Base-by-base conservation (phyloP, 371 early-diverging fungal species). In the Syncephalis plumigaleata region DNA sequence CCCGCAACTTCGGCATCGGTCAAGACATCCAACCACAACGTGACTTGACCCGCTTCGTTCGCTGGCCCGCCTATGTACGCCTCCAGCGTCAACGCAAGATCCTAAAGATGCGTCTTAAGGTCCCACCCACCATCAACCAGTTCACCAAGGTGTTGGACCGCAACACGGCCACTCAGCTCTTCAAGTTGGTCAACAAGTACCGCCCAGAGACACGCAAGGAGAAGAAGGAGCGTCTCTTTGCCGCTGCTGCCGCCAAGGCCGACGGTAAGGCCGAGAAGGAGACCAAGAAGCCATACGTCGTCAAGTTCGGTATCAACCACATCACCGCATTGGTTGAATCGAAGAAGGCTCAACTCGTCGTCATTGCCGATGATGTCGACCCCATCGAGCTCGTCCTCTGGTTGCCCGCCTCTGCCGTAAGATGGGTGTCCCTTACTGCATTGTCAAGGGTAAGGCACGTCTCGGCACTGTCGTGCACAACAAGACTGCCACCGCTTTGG, bases 351-450 rank as follows among this genome's bases (percentile, higher is more conserved):
- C 81, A 87, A 65, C 77, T 99, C 51, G 99, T 99, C 48, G 76
- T 98, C 61, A 98, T 99, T 68, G 98, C 98, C 54, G 78, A 93
- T 64, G 96, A 98, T 71, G 99, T 99, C 61, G 95, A 98, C 75
- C 99, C 99, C 55, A 93, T 98, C 65, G 98, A 98, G 69, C 61
- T 98, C 55, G 98, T 99, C 54, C 63, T 98, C 57, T 98, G 91
- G 89, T 78, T 99, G 61, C 99, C 99, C 50, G 96, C 99, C 87
- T 98, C 45, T 99, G 99, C 84, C 92, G 94, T 70, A 99, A 98
- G 89, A 95, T 98, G 97, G 94, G 93, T 58, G 80, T 98, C 73
- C 96, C 98, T 45, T 99, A 98, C 84, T 81, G 80, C 73, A 93
- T 98, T 63, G 94, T 98, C 66, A 94, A 97, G 83, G 78, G 84